Evolutionary conservation across 768 basidiomycete species (phyloP).

Genomic region (Tubosaeta sp.): DNA sequence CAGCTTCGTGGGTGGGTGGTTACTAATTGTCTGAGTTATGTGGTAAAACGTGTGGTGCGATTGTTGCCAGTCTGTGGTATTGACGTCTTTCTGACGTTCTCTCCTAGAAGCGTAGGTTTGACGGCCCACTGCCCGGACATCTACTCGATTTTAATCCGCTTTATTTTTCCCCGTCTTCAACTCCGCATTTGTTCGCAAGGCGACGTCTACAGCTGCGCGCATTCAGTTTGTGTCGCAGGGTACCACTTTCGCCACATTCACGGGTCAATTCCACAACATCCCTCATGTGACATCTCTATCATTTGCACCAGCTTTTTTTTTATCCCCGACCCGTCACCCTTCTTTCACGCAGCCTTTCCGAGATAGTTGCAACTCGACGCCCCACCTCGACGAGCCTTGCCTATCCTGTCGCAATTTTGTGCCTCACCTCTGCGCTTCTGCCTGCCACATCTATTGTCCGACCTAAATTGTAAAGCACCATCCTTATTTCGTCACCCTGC

Average conservation of each 20-base stretch:
- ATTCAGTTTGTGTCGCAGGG: background rate
- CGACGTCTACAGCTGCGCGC: background rate
- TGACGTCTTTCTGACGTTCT: conserved; percentile 10
- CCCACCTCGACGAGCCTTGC: background rate
- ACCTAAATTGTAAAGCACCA: background rate
- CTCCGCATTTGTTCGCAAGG: background rate
- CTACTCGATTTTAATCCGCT: background rate
- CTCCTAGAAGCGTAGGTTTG: background rate
- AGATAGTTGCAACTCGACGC: background rate
- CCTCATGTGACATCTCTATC: conserved; percentile 3
- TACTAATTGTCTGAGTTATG: conserved; percentile 9
- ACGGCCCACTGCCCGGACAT: background rate
- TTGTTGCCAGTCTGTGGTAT: conserved; percentile 9
- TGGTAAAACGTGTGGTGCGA: conserved; percentile 15
- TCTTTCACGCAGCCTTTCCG: conserved; percentile 1
- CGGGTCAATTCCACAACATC: conserved; percentile 1
- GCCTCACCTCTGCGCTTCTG: background rate
- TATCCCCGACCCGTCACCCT: conserved; percentile 1
- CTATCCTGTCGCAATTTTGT: background rate
- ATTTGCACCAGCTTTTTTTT: background rate
- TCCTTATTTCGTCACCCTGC: background rate
- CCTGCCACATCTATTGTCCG: conserved; percentile 1
- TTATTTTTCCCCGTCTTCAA: background rate
- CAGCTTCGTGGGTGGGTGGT: conserved; percentile 3
- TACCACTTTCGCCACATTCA: background rate